These are phyloP conservation scores for Lichina pygmaea DNA, from an alignment of 495 filamentous ascomycete species.

Conservation along the genomic window DNA sequence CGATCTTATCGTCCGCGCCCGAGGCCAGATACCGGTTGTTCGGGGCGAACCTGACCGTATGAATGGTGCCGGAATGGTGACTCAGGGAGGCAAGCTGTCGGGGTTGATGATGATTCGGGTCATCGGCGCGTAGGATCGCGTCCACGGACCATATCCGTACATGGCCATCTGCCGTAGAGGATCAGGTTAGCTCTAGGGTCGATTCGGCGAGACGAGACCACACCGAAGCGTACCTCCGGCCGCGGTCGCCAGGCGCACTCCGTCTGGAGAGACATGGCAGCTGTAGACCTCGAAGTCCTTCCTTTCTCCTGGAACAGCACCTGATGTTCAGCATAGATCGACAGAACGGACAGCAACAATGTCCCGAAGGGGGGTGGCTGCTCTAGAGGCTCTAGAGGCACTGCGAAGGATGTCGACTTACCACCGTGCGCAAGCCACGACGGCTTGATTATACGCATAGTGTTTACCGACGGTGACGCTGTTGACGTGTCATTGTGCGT, in stretches of 20 bases:
- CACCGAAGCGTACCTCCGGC: constrained; percentile 43
- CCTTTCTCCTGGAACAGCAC: constrained; percentile 38
- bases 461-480: neutral
- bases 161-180: constrained; percentile 44
- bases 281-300: constrained; percentile 96
- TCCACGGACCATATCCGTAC: constrained; percentile 95
- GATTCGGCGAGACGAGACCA: neutral
- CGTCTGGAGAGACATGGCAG: constrained; percentile 89
- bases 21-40: constrained; percentile 85
- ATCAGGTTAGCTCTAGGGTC: constrained; percentile 4
- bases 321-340: neutral
- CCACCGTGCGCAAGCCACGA: constrained; percentile 81
- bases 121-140: constrained; percentile 54
- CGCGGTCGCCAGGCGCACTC: constrained; percentile 68
- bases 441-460: constrained; percentile 80
- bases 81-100: constrained; percentile 92
- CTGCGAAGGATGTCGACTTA: constrained; percentile 12
- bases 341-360: neutral
- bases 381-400: neutral
- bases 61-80: constrained; percentile 92
- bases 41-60: constrained; percentile 83
- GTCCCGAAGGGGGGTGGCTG: neutral
- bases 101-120: constrained; percentile 41
- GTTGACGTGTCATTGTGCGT: neutral
- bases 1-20: constrained; percentile 93